Conservation (phyloP, 805 yeast species). For the Monosporozyma unispora region DNA sequence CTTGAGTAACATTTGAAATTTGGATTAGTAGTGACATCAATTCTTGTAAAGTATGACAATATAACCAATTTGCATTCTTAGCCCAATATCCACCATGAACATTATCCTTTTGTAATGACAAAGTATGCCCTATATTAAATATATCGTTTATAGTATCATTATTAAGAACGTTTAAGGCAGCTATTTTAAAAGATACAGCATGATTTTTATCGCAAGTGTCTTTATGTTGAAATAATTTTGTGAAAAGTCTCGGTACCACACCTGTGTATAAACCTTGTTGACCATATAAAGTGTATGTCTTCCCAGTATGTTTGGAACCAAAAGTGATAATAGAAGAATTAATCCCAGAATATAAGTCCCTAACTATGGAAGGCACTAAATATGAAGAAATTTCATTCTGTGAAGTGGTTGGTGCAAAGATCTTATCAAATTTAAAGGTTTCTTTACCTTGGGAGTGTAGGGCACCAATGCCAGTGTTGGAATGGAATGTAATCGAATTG, state of each 20-base stretch:
- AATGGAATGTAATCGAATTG: background rate
- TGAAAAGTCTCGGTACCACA: constrained; percentile 69
- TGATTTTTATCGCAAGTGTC: background rate
- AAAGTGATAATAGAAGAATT: constrained; percentile 71
- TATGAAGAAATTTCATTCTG: constrained; percentile 4
- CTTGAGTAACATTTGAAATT: background rate
- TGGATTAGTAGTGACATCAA: background rate
- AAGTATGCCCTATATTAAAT: constrained; percentile 4
- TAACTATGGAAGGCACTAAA: constrained; percentile 1
- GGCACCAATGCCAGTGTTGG: constrained; percentile 1
- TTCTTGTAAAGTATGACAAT: constrained; percentile 6
- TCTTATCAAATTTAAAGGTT: constrained; percentile 1
- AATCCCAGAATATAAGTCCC: constrained; percentile 40
- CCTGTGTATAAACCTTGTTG: constrained; percentile 37
- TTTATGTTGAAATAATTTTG: constrained; percentile 33
- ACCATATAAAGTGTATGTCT: constrained; percentile 73
- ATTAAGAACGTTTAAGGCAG: constrained; percentile 68
- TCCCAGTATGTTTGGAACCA: constrained; percentile 76
- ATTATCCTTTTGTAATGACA: background rate
- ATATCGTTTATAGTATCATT: constrained; percentile 69
- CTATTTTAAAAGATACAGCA: constrained; percentile 53
- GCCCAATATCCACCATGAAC: constrained; percentile 31
- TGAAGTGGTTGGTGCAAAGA: background rate
- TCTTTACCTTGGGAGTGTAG: background rate
- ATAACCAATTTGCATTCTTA: constrained; percentile 30